Evolutionary conservation across 805 yeast genomes (phyloP).

Genomic region (Suhomyces vadensis): DNA sequence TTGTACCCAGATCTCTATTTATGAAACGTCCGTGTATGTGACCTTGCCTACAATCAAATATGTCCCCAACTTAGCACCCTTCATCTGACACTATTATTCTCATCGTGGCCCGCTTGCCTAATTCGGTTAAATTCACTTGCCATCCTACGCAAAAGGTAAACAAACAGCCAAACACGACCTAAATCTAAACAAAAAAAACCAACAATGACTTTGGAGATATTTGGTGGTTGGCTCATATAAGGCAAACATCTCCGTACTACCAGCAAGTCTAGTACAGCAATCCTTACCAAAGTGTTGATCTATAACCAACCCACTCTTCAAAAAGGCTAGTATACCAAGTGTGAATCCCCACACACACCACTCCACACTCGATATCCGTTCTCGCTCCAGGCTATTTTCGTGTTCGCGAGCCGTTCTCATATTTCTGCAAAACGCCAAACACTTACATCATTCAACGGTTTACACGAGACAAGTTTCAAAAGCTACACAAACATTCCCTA

Average conservation of each 20-base stretch:
- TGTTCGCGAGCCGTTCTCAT: not conserved
- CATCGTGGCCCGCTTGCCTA: constrained; percentile 3
- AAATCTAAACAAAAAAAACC: constrained; percentile 5
- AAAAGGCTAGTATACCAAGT: too few relatives aligned
- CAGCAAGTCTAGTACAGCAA: not conserved
- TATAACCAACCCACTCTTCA: too few relatives aligned
- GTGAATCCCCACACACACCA: too few relatives aligned
- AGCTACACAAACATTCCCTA: not conserved
- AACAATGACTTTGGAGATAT: not conserved
- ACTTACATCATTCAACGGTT: not conserved
- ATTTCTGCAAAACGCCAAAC: not conserved
- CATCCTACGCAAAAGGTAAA: constrained; percentile 1
- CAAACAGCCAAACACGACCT: constrained; percentile 9
- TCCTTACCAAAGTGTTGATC: not conserved
- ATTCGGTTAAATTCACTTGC: constrained; percentile 1
- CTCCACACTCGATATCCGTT: too few relatives aligned
- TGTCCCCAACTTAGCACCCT: not conserved
- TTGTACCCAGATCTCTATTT: not conserved
- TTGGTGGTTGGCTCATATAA: not conserved
- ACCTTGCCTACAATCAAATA: not conserved
- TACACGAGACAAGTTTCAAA: not conserved
- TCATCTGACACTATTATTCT: constrained; percentile 1
- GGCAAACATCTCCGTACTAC: constrained; percentile 2
- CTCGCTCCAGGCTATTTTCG: too few relatives aligned
- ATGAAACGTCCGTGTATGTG: constrained; percentile 2